Conservation (phyloP, 2,329 filamentous ascomycete genomes). For the Pseudocercospora pini-densiflorae region DNA sequence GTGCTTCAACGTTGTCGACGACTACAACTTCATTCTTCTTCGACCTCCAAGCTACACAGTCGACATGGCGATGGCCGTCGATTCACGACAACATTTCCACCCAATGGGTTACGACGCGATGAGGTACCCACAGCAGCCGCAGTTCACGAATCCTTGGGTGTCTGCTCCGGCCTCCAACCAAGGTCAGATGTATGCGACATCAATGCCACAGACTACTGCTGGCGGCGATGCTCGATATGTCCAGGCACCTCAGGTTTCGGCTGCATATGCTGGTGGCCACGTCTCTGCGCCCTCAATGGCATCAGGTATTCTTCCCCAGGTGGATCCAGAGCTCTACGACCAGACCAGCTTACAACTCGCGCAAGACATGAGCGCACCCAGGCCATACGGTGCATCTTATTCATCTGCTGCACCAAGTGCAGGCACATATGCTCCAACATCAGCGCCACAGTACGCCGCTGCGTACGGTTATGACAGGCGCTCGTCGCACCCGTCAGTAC, state of each 20-base stretch:
- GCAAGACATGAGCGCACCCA: constrained; percentile 75
- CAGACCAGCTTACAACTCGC: constrained; percentile 68
- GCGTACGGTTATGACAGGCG: constrained; percentile 66
- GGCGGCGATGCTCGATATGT: constrained; percentile 53
- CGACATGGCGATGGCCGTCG: constrained; percentile 88
- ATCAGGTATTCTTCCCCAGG: constrained; percentile 65
- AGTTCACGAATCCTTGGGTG: constrained; percentile 91
- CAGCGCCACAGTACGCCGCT: constrained; percentile 72
- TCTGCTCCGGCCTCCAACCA: constrained; percentile 61
- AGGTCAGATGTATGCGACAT: constrained; percentile 68
- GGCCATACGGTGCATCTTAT: constrained; percentile 73
- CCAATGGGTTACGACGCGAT: constrained; percentile 81
- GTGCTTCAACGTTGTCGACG: constrained; percentile 29
- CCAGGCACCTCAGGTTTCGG: constrained; percentile 37
- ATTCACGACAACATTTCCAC: constrained; percentile 76
- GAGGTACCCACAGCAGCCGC: constrained; percentile 69
- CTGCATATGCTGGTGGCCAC: constrained; percentile 68
- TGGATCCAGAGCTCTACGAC: constrained; percentile 61
- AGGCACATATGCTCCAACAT: constrained; percentile 68
- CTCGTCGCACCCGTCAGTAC: constrained; percentile 83
- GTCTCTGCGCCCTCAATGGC: constrained; percentile 73
- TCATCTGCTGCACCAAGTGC: constrained; percentile 71
- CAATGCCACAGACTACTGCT: constrained; percentile 65
- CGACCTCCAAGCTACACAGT: constrained; percentile 21
- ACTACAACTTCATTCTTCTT: constrained; percentile 31